Base-by-base conservation (phyloP, 192 early-diverging fungal species). In the Entrophospora sp. region DNA sequence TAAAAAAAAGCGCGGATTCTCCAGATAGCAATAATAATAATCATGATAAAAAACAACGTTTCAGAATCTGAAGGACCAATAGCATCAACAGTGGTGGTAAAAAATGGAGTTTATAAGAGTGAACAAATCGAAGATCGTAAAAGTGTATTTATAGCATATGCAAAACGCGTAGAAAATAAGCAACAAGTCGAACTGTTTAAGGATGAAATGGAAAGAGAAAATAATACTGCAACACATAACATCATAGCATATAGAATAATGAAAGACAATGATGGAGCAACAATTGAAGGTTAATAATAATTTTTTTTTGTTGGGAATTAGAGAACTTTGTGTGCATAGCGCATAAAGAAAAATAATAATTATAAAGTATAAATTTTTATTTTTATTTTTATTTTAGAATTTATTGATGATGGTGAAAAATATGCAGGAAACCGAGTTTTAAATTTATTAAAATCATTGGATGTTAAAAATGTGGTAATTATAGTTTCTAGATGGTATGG, bases 161-260 rank as follows among this genome's bases (percentile, higher is more conserved):
- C 64, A 10, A 66, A 40, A 49, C 36, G 35, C 27, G 48, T 66
- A n/a, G 4, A 16, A 30, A 42, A 16, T 28, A 46, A 53, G 8
- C 32, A 66, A 51, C 49, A 55, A 20, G 64, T 40, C 12, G 25
- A 55, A n/a, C 8, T 14, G 16, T 66, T 66, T 49, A 6, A 38
- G 13, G 28, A 13, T 2, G 28, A 30, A 28, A 36, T 66, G 37
- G 37, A 40, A 25, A 2, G 16, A 12, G 24, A 36, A 27, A 51
- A 66, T 42, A 51, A 53, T 20, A 40, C 14, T 22, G 64, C 64
- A 8, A 66, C 64, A 20, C 64, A 66, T 55, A 38, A 66, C 42
- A 24, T 66, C 14, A 30, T 66, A 31, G 64, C 64, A 3, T 66
- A 37, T 42, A 16, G 64, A 36, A 32, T 64, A 40, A n/a, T n/a